Evolutionary conservation across 2,329 filamentous ascomycete genomes (phyloP), one percentile per base, ranked within the genome.

Genomic region (Colletotrichum coccodes): DNA sequence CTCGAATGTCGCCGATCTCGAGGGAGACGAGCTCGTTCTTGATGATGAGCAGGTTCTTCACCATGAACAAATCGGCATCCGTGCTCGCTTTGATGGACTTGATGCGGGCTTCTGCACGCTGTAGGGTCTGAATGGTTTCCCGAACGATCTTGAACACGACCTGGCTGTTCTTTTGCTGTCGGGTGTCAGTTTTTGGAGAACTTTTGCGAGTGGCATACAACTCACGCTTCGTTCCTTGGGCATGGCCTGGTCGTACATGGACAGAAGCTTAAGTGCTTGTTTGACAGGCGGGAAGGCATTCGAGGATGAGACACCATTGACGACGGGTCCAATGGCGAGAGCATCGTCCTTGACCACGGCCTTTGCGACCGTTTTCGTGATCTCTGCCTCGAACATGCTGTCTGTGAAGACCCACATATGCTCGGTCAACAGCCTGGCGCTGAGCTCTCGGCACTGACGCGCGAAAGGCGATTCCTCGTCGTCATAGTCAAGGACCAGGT

Each of bases 1-100:
- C 86, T 68, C 88, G 83, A 18, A 90, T 86, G 72, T 91, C 89
- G 59, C 89, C 95, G 72, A 99, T 98, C 81, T 99, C 96, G 70
- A 99, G 94, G 11, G 95, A 95, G 30, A 99, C 91, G 59, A 99
- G 92, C 78, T 98, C 94, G 77, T 98, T 97, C 80, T 98, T 98
- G 59, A 99, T 88, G 57, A 98, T 91, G 57, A 99, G 91, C 2
- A 99, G 87, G 77, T 99, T 97, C 74, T 95, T 96, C 74, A 99
- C 91, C 76, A 98, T 91, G 80, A 99, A 99, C 5, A 99, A 87
- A 73, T 97, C 93, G 0, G 92, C 89, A 77, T 98, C 94, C 7
- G 91, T 77, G 26, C 87, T 84, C 64, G 80, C 76, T 72, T 84
- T 86, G 71, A 89, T 89, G 40, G 87, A 87, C 64, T 90, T 87